A percentile compares a stretch with the other conserved stretches of the same genome.
phyloP scores from a whole-genome alignment of 345 rosid genomes.

The Combretum micranthum region DNA sequence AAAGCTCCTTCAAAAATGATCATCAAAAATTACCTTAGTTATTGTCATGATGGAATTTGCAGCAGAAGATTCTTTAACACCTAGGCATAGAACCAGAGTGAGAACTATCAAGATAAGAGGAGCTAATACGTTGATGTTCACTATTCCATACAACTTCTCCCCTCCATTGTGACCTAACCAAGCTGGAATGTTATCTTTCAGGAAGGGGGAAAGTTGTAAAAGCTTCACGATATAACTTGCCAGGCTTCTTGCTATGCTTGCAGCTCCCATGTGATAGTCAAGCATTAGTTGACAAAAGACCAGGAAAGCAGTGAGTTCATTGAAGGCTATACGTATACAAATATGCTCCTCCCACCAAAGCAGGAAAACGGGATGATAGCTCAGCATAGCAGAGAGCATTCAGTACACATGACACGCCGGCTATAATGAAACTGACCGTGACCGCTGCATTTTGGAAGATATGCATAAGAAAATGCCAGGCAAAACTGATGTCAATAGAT shows the following conservation, averaged over 20 bases:
- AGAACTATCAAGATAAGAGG: conserved; percentile 64
- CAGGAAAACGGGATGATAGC: conserved; percentile 81
- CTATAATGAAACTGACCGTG: conserved; percentile 74
- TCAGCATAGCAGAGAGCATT: conserved; percentile 97
- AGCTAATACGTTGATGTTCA: conserved; percentile 75
- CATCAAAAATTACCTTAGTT: conserved; percentile 45
- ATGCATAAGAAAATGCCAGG: background rate
- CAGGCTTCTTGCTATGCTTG: conserved; percentile 90
- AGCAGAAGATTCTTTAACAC: conserved; percentile 76
- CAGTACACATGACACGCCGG: conserved; percentile 82
- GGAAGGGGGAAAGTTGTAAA: conserved; percentile 62
- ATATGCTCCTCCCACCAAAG: conserved; percentile 97
- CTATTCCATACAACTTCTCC: conserved; percentile 57
- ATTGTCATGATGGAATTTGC: conserved; percentile 76
- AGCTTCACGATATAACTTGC: conserved; percentile 69
- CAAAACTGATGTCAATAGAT: background rate
- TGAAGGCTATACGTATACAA: conserved; percentile 76
- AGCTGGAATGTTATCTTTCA: conserved; percentile 53
- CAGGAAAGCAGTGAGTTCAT: conserved; percentile 87
- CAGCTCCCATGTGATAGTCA: conserved; percentile 95
- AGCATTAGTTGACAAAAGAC: conserved; percentile 88
- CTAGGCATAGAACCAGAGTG: conserved; percentile 66
- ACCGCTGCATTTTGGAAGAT: conserved; percentile 57
- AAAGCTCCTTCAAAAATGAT: too few relatives aligned
- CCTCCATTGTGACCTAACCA: conserved; percentile 89